Base-by-base conservation (phyloP, 2,329 filamentous ascomycete genomes). In the Periconia sp. region DNA sequence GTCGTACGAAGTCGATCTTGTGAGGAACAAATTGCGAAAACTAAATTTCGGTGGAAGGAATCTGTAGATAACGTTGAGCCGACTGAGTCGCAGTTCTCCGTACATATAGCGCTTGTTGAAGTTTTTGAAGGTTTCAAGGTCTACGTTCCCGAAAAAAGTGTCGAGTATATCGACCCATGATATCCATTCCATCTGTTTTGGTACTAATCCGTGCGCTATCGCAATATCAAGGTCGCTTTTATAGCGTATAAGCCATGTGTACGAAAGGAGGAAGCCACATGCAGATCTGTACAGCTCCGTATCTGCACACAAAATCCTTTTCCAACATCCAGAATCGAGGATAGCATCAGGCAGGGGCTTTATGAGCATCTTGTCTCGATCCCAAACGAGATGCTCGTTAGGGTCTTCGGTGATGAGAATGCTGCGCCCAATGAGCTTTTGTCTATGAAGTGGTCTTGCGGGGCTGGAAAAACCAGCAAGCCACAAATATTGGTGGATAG, bases 31-130 rank as follows among this genome's bases (percentile, higher is more conserved):
- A 27, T 27, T 27, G 23, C 23, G 23, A 27, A 27, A 27, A 8
- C 23, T 27, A 27, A 42, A 52, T 23, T 50, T 41, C 14, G 51
- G 47, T 3, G 54, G 49, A 18, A 42, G 14, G 13, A 58, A 13
- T 11, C 56, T 40, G 44, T 57, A 55, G 7, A 61, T 56, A 18
- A 18, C 14, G 45, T 82, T 76, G 27, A 80, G 59, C 13, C 77
- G 71, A 9, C 65, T 64, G 2, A 79, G 64, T 2, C 77, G 71
- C 37, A 79, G 63, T 58, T 79, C 77, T 13, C 77, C 76, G 54
- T 75, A 79, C 9, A 61, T 50, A 58, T 77, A 80, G 13, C 77
- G 72, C 30, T 58, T 56, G 47, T 69, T 71, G 41, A 77, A 64
- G 6, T 58, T 27, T 27, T 27, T 27, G 8, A 27, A 27, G 8